Conservation (phyloP, 163 green algal species). For the Chloromonas sp. region DNA sequence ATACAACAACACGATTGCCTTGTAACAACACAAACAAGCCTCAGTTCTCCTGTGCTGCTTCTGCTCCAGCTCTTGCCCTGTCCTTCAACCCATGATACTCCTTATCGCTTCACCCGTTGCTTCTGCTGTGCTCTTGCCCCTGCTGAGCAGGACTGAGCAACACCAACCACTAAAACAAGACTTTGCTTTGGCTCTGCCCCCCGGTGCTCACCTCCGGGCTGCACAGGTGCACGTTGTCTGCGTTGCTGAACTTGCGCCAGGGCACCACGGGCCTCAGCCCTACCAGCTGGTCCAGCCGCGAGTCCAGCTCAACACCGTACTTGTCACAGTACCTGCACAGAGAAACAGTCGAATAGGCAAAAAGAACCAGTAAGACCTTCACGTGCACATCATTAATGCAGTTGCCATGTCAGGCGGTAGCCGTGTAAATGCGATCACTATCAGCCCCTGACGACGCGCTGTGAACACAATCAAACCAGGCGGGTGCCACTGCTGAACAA, state of each 20-base stretch:
- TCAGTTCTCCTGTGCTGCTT: not conserved
- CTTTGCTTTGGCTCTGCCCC: not conserved
- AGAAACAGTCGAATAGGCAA: not conserved
- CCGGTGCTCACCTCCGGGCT: constrained; percentile 36
- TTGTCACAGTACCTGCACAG: constrained; percentile 50
- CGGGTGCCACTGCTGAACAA: too few species aligned
- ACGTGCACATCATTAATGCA: too few species aligned
- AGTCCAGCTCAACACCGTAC: constrained; percentile 80
- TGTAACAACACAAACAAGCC: not conserved
- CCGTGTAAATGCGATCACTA: too few species aligned
- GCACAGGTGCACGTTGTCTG: constrained; percentile 72
- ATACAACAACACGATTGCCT: not conserved
- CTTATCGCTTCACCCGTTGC: not conserved
- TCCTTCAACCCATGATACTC: not conserved
- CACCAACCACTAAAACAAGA: too few species aligned
- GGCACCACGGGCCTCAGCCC: constrained; percentile 43
- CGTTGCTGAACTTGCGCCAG: constrained; percentile 74
- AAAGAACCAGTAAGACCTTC: too few species aligned
- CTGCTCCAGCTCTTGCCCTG: not conserved
- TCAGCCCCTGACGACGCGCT: too few species aligned
- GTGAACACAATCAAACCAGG: too few species aligned
- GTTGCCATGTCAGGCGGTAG: too few species aligned
- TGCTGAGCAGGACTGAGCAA: too few species aligned
- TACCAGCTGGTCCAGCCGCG: constrained; percentile 61
- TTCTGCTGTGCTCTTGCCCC: not conserved